Percentiles rank a stretch among this genome's conserved stretches.
phyloP scores from a whole-genome alignment of 345 rosid species.

The Limnanthes douglasii region DNA sequence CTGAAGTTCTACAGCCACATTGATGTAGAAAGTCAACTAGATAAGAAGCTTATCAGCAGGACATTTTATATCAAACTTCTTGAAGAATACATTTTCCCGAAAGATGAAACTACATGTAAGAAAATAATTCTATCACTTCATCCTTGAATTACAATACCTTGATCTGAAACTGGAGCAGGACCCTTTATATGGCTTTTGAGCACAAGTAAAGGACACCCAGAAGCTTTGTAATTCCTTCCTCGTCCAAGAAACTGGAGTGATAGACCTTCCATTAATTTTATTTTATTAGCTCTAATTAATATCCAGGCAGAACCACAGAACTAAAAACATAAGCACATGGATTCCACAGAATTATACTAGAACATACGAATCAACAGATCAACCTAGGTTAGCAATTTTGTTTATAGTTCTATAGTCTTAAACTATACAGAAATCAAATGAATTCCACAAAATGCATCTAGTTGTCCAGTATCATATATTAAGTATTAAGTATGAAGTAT shows the following conservation, averaged over 20 bases:
- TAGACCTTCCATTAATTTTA: slow-evolving; percentile 39
- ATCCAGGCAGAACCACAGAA: too few relatives aligned
- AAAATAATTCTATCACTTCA: background rate
- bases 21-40: slow-evolving; percentile 83
- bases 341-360: too few relatives aligned
- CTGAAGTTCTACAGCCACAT: slow-evolving; percentile 92
- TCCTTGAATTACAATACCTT: slow-evolving; percentile 28
- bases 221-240: slow-evolving; percentile 64
- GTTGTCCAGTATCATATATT: too few relatives aligned
- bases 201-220: slow-evolving; percentile 90
- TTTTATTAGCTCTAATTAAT: background rate
- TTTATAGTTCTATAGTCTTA: too few relatives aligned
- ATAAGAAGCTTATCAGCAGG: slow-evolving; percentile 91
- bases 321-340: too few relatives aligned
- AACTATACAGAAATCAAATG: too few relatives aligned
- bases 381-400: too few relatives aligned
- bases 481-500: too few relatives aligned
- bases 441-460: too few relatives aligned
- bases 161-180: slow-evolving; percentile 86
- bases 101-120: slow-evolving; percentile 17
- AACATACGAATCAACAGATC: too few relatives aligned
- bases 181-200: slow-evolving; percentile 90
- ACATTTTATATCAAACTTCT: slow-evolving; percentile 87
- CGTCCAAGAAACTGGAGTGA: slow-evolving; percentile 94
- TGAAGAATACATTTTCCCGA: slow-evolving; percentile 85